Conservation (phyloP, 768 basidiomycete species). For the Sistotremastrum suecicum region DNA sequence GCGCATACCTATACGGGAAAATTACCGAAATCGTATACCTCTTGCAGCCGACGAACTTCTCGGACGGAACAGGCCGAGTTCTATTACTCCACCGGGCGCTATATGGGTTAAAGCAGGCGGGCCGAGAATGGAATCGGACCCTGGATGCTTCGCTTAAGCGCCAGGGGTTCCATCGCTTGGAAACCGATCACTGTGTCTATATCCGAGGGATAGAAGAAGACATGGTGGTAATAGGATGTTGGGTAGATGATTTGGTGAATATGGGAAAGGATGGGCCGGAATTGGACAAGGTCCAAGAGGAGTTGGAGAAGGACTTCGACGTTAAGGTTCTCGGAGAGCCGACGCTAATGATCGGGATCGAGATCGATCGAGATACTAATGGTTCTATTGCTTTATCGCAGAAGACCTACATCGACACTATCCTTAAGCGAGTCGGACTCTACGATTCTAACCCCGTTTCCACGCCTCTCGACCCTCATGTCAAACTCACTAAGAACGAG, state of each 20-base stretch:
- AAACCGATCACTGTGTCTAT: conserved; percentile 4
- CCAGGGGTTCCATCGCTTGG: background rate
- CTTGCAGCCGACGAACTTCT: too few relatives aligned
- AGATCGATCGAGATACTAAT: conserved; percentile 11
- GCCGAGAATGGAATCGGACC: conserved; percentile 3
- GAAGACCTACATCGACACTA: conserved; percentile 17
- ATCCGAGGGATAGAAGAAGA: too few relatives aligned
- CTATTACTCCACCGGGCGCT: conserved; percentile 7
- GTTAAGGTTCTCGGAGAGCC: too few relatives aligned
- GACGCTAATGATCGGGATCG: conserved; percentile 20
- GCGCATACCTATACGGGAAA: conserved; percentile 26
- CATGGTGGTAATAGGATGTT: too few relatives aligned
- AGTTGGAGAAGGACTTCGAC: too few relatives aligned
- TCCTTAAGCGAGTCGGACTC: conserved; percentile 18
- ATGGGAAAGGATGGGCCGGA: too few relatives aligned
- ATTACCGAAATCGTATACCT: too few relatives aligned
- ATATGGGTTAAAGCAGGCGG: conserved; percentile 17
- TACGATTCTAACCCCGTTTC: conserved; percentile 12
- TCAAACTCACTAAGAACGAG: too few relatives aligned
- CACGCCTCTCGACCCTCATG: conserved; percentile 18
- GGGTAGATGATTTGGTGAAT: too few relatives aligned
- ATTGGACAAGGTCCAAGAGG: too few relatives aligned
- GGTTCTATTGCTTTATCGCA: conserved; percentile 11
- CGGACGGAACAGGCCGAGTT: conserved; percentile 1
- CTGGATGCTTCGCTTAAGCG: background rate